Evolutionary conservation across 2,329 filamentous ascomycete species (phyloP).

Genomic region (Emergomyces africanus): DNA sequence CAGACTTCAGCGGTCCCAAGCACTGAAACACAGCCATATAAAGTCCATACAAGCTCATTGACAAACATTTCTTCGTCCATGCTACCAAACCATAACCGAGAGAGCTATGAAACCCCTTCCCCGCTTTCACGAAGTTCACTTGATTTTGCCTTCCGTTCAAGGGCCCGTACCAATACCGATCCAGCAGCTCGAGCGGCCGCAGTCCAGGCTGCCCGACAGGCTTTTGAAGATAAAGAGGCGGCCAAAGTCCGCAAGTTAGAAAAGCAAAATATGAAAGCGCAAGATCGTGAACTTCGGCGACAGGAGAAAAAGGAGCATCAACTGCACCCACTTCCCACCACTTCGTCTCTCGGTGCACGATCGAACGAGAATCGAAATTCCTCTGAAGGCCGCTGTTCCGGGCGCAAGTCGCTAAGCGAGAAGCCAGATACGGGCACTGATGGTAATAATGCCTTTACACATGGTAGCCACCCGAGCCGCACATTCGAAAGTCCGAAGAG

Average conservation of each 20-base stretch:
- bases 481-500: conserved; percentile 15
- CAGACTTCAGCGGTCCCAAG: conserved; percentile 23
- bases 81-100: conserved; percentile 33
- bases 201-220: conserved; percentile 43
- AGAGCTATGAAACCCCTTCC: conserved; percentile 39
- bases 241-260: conserved; percentile 43
- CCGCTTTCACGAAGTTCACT: conserved; percentile 44
- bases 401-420: neutral
- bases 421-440: neutral
- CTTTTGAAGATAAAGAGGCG: conserved; percentile 47
- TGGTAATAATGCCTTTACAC: neutral
- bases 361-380: neutral
- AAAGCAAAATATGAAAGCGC: conserved; percentile 38
- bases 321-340: neutral
- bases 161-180: conserved; percentile 35
- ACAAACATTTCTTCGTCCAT: conserved; percentile 24
- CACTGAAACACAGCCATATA: conserved; percentile 22
- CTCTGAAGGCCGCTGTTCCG: neutral
- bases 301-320: conserved; percentile 26
- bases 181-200: conserved; percentile 42
- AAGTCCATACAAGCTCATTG: conserved; percentile 28
- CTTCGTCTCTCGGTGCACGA: neutral
- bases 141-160: conserved; percentile 42
- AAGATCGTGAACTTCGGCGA: conserved; percentile 31
- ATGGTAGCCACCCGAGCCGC: neutral